Base-by-base conservation (phyloP, 257 asterid genomes). In the Penstemon newberryi region DNA sequence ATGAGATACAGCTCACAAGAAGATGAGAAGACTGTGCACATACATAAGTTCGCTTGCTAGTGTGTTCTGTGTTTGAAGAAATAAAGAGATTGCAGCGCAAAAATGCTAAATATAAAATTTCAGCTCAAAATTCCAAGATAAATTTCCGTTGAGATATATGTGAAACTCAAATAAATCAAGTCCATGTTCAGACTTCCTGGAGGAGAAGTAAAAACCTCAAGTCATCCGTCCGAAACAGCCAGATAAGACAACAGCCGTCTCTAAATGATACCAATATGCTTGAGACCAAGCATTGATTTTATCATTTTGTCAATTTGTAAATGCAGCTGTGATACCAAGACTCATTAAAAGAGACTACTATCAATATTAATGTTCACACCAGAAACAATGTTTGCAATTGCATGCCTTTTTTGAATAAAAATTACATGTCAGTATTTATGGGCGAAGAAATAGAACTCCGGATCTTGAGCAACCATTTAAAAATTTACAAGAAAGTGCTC, bases 391-490 rank as follows among this genome's bases (percentile, higher is more conserved):
- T 25, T 25, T 25, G 33, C 33, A 25, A 25, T 25, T 25, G 1
- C 33, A 25, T 25, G 33, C 33, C 33, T 25, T 25, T 25, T 25
- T 25, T 2, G 1, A 25, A 25, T 25, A 2, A 25, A 2, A 25
- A 25, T 25, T 25, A 25, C 33, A 25, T 25, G 33, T 25, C 33
- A 25, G 33, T 25, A 25, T 25, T 25, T 0, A 25, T 25, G 1
- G 33, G 33, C 33, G 33, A 25, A 25, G 18, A 6, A 59, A 8
- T 25, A 3, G 7, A 7, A 37, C 0, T 12, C 18, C 10, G 56
- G 58, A 67, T 67, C 69, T 60, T 37, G 56, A 73, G 69, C 10
- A 13, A 60, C 69, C 68, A 12, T 43, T 59, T 59, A 18, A 63
- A 41, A 65, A n/a, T 65, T 3, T 40, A 45, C 63, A 60, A 6